Evolutionary conservation across 192 early-diverging fungal genomes (phyloP), one percentile per base, ranked within the genome.

Genomic region (Coemansia sp.): DNA sequence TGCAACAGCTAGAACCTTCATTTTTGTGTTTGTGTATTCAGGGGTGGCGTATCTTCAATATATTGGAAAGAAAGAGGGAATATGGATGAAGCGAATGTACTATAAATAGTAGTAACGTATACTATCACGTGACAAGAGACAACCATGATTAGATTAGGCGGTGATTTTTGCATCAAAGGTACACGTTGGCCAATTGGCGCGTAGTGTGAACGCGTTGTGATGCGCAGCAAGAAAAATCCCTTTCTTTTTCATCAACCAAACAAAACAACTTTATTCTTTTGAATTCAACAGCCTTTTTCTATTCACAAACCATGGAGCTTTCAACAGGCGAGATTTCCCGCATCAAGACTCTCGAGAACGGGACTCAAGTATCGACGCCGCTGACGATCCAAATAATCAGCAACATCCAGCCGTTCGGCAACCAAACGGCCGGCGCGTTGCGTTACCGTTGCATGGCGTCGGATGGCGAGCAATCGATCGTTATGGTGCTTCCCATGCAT

Each of bases 381-480:
- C 25, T 65, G 12, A 25, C 59, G 4, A 21, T 80, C 21, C 77
- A 80, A 37, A 57, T 80, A 14, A 35, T 74, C 54, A 74, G 71
- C 62, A 65, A 65, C 50, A 47, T 80, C 35, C 77, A 80, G 62
- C 62, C 62, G 16, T 67, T 80, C 7, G 60, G 65, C 19, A 71
- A 65, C 50, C 69, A 79, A 23, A 35, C 39, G 4, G n/a, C 48
- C n/a, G 56, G 61, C 4, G 52, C 16, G 52, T 38, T 47, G 27
- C 69, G 82, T 6, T 76, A 75, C 62, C 71, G 83, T n/a, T 74
- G 75, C 53, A 69, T 81, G 61, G 54, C 80, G 7, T 78, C 72
- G 19, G 83, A 84, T 23, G 72, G 83, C 38, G 69, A 68, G 48
- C 60, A 67, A 29, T 68, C 65, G 2, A 71, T 72, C 1, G 58